phyloP scores from a whole-genome alignment of 2,329 filamentous ascomycete genomes.

The Microdochium trichocladiopsis region DNA sequence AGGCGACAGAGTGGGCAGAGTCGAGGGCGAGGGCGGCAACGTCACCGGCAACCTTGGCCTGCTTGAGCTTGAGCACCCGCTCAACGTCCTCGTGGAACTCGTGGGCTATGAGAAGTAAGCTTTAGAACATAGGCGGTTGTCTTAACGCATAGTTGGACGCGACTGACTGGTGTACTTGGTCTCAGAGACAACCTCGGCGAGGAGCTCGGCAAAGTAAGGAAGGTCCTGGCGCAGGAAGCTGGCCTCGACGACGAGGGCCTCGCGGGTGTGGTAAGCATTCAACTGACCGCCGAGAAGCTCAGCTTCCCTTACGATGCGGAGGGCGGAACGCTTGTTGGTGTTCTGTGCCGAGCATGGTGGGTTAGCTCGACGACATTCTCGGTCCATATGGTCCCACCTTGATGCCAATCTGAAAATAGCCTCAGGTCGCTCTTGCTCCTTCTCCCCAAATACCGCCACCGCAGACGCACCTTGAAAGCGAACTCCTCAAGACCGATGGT shows the following conservation, averaged over 20 bases:
- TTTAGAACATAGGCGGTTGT: not conserved
- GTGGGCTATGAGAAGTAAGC: constrained; percentile 51
- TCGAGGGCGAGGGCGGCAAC: constrained; percentile 68
- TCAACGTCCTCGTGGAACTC: constrained; percentile 87
- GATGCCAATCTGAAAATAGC: not conserved
- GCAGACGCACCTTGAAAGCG: constrained; percentile 78
- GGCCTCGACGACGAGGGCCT: constrained; percentile 86
- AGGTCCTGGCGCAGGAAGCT: constrained; percentile 94
- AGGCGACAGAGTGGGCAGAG: constrained; percentile 56
- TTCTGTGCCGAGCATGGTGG: constrained; percentile 47
- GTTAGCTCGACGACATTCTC: constrained; percentile 34
- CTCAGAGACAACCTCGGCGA: constrained; percentile 82
- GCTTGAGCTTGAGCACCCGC: constrained; percentile 67
- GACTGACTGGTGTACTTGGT: constrained; percentile 76
- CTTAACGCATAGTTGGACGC: constrained; percentile 6
- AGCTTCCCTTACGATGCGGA: constrained; percentile 90
- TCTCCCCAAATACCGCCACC: constrained; percentile 1
- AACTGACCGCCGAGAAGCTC: constrained; percentile 93
- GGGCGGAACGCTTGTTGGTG: constrained; percentile 79
- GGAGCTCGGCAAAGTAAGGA: constrained; percentile 93
- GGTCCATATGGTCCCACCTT: constrained; percentile 7
- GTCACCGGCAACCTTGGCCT: constrained; percentile 63
- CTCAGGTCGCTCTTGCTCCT: not conserved
- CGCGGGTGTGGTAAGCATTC: constrained; percentile 80
- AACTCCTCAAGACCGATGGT: constrained; percentile 88